phyloP scores from a whole-genome alignment of 495 filamentous ascomycete genomes.

The Penicillium bialowiezense region DNA sequence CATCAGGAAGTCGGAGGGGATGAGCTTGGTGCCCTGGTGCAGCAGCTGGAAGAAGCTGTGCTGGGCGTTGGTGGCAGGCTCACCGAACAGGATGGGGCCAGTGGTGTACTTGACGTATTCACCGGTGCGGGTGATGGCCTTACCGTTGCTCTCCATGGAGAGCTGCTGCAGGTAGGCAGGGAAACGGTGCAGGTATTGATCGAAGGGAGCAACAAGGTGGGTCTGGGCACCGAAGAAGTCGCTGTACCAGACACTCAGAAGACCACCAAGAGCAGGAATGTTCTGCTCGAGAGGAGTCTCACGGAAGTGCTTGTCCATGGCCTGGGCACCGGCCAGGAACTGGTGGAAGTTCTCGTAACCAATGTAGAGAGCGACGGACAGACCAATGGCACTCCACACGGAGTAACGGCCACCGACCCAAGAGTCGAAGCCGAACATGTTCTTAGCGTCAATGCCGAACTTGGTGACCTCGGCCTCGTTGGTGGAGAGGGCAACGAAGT shows the following conservation, averaged over 20 bases:
- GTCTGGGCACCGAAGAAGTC: slow-evolving; percentile 98
- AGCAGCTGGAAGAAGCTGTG: slow-evolving; percentile 99
- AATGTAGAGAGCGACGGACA: slow-evolving; percentile 90
- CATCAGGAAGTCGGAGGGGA: slow-evolving; percentile 96
- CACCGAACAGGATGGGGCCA: slow-evolving; percentile 90
- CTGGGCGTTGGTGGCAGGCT: slow-evolving; percentile 98
- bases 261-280: slow-evolving; percentile 87
- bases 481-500: slow-evolving; percentile 97
- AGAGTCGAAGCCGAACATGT: slow-evolving; percentile 98
- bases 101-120: slow-evolving; percentile 96
- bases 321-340: slow-evolving; percentile 92
- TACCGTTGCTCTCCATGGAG: slow-evolving; percentile 99
- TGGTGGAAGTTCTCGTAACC: slow-evolving; percentile 96
- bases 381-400: slow-evolving; percentile 97
- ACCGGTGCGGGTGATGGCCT: slow-evolving; percentile 88
- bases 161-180: slow-evolving; percentile 98
- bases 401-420: slow-evolving; percentile 99
- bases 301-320: slow-evolving; percentile 98
- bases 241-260: slow-evolving; percentile 96
- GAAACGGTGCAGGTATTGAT: slow-evolving; percentile 99
- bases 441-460: slow-evolving; percentile 95
- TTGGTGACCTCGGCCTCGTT: slow-evolving; percentile 94
- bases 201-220: slow-evolving; percentile 95
- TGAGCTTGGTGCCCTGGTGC: slow-evolving; percentile 98
- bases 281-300: slow-evolving; percentile 88